A percentile compares a stretch with the other conserved stretches of the same genome.
phyloP scores from a whole-genome alignment of 2,329 filamentous ascomycete species.

The Apiospora rasikravindrae region DNA sequence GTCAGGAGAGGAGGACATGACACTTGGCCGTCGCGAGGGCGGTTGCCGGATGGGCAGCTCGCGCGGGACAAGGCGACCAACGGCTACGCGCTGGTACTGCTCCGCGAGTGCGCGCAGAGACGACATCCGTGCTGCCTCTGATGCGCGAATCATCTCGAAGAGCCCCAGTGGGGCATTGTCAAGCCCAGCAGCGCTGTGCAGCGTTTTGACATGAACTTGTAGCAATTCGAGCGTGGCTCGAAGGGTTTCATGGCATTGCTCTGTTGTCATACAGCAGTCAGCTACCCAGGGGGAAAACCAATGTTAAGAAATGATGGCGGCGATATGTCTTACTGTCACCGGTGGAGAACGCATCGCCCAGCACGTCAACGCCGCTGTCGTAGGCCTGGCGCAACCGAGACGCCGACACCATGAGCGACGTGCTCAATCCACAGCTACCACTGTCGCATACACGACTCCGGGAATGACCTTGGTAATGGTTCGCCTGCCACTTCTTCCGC shows the following conservation, averaged over 20 bases:
- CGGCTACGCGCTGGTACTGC: slow-evolving; percentile 43
- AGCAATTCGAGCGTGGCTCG: slow-evolving; percentile 36
- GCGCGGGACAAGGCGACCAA: slow-evolving; percentile 37
- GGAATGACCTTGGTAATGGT: slow-evolving; percentile 38
- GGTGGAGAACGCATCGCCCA: slow-evolving; percentile 41
- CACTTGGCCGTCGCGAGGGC: background rate
- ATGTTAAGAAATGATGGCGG: background rate
- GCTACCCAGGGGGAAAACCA: background rate
- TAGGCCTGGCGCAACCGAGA: slow-evolving; percentile 40
- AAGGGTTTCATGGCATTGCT: slow-evolving; percentile 38
- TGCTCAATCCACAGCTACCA: slow-evolving; percentile 40
- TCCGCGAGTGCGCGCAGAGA: slow-evolving; percentile 41
- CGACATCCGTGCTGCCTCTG: slow-evolving; percentile 40
- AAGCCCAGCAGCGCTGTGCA: slow-evolving; percentile 32
- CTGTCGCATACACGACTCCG: slow-evolving; percentile 20
- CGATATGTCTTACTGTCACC: slow-evolving; percentile 41
- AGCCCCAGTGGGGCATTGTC: slow-evolving; percentile 38
- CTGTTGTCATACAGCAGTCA: slow-evolving; percentile 23
- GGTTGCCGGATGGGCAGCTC: slow-evolving; percentile 19
- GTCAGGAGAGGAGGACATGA: background rate
- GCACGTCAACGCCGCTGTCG: slow-evolving; percentile 38
- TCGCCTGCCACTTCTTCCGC: slow-evolving; percentile 37
- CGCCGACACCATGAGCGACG: slow-evolving; percentile 41
- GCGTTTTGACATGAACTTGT: slow-evolving; percentile 33
- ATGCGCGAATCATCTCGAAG: slow-evolving; percentile 39